phyloP scores from a whole-genome alignment of 1,139 yeast species.

The Blastobotrys apis region DNA sequence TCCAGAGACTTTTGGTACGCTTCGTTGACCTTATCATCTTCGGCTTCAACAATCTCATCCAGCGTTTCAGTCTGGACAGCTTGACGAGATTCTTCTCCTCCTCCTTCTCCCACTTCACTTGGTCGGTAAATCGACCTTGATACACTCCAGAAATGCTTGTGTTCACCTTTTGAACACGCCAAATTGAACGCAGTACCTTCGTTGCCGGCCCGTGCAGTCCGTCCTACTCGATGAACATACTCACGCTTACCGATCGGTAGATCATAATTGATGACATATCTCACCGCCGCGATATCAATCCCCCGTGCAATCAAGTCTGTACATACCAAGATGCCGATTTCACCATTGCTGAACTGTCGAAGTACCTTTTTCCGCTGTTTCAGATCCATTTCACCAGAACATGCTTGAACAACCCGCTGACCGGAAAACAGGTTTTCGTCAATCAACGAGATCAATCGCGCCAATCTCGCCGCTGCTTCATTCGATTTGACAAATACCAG shows the following conservation, averaged over 20 bases:
- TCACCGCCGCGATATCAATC: conserved; percentile 68
- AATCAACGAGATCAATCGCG: conserved; percentile 54
- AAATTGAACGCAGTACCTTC: conserved; percentile 69
- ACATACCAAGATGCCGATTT: conserved; percentile 60
- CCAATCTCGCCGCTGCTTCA: conserved; percentile 75
- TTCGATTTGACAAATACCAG: conserved; percentile 78
- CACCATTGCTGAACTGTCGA: conserved; percentile 50
- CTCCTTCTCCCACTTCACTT: too few relatives aligned
- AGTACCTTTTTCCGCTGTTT: conserved; percentile 39
- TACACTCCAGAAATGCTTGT: conserved; percentile 52
- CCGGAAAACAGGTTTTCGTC: conserved; percentile 29
- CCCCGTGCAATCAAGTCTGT: conserved; percentile 97
- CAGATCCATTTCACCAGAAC: conserved; percentile 38
- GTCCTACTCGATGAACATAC: conserved; percentile 91
- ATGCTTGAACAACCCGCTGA: conserved; percentile 28
- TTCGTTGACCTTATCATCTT: conserved; percentile 26
- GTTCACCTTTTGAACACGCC: conserved; percentile 71
- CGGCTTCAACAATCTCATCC: conserved; percentile 13
- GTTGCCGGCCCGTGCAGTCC: conserved; percentile 91
- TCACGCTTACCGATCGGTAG: conserved; percentile 85
- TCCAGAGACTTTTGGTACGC: conserved; percentile 45
- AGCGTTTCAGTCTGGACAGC: conserved; percentile 16
- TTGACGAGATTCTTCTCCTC: conserved; percentile 12
- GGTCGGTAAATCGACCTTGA: conserved; percentile 28
- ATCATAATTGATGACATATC: conserved; percentile 83